Base-by-base conservation (phyloP, 2,329 filamentous ascomycete species). In the Gliomastix tumulicola region DNA sequence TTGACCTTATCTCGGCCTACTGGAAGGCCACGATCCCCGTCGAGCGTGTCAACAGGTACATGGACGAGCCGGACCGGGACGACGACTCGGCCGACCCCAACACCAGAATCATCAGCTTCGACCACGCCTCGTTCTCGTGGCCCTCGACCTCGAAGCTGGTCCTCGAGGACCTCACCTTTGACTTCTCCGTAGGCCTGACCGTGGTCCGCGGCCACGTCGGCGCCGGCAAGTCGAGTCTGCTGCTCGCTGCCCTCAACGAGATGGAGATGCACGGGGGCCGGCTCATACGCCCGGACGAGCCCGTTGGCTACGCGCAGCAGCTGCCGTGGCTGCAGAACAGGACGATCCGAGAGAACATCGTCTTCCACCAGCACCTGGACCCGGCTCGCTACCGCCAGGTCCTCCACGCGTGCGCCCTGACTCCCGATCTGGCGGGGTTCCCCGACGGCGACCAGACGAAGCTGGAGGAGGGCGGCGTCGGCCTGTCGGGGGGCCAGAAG, bases 11-110 rank as follows among this genome's bases (percentile, higher is more conserved):
- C 30, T 88, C 84, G 0, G 75, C 82, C 0, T 62, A 90, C 5
- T 71, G 94, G 45, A 94, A 94, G 49, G 85, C 88, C 0, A 80
- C 76, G n/a, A 82, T 95, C 15, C 84, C 88, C 0, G 77, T 94
- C 43, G 77, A 75, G 8, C 81, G 88, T 45, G 87, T 95, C 16
- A 84, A 94, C 49, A 72, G 76, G 17, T 95, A 94, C 60, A 94
- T 95, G 86, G 65, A 68, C 1, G 88, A 95, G 56, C 86, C 86
- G 0, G 79, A 95, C 49, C 87, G 88, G 47, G 73, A 76, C 21
- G 68, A 73, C 20, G 55, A 57, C 4, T 49, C 59, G 5, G 53
- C 54, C 8, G 58, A 67, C 4, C 39, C 39, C 11, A 44, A 43
- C 32, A 55, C 44, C 7, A 47, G 39, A 9, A 61, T 70, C 13